Evolutionary conservation across 495 filamentous ascomycete species (phyloP).

Genomic region (Neurospora sublineolata): DNA sequence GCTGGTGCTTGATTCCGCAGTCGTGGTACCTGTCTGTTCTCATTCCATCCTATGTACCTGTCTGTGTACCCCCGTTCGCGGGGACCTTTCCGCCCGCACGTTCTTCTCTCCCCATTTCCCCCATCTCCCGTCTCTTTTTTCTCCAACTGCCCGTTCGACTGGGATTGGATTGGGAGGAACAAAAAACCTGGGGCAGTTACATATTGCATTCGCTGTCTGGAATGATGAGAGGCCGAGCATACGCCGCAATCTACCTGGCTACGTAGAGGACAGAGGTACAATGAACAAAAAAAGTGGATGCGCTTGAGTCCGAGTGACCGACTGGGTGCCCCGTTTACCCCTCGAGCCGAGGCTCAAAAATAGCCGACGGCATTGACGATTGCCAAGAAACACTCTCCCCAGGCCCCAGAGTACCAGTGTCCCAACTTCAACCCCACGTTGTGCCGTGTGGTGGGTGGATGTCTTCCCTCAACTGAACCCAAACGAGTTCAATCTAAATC

Average conservation of each 20-base stretch:
- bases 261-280: background rate
- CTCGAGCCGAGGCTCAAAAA: slow-evolving; percentile 22
- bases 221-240: background rate
- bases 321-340: background rate
- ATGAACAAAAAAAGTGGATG: slow-evolving; percentile 4
- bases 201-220: background rate
- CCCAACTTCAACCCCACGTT: background rate
- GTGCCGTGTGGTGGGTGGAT: background rate
- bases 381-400: background rate
- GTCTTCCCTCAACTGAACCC: background rate
- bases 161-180: background rate
- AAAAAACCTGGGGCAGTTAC: background rate
- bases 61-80: background rate
- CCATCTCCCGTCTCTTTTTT: background rate
- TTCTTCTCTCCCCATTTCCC: background rate
- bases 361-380: background rate
- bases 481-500: background rate
- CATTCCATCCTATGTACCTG: background rate
- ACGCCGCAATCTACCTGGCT: background rate
- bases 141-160: background rate
- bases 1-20: background rate
- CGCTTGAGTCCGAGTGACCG: slow-evolving; percentile 14
- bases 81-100: background rate
- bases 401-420: background rate
- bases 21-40: background rate